Base-by-base conservation (phyloP, 192 early-diverging fungal species). In the Dispira simplex region DNA sequence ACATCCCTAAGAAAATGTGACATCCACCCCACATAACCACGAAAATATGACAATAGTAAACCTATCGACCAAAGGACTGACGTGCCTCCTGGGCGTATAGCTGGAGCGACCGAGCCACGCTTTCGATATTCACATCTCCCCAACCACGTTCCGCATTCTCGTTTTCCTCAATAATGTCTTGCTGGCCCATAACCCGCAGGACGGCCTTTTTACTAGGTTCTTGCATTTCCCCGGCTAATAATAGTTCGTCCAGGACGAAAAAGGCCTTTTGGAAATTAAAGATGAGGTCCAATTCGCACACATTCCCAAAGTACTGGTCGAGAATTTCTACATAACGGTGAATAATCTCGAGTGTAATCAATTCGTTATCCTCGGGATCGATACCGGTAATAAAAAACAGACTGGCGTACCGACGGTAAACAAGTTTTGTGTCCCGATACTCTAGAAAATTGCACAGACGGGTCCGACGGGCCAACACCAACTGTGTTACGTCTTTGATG, bases 391-490 rank as follows among this genome's bases (percentile, higher is more conserved):
- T 87, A 69, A 99, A 99, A 71, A 87, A 99, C 46, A 99, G 79
- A 54, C 85, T 88, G 55, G 97, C 97, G 73, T 99, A 99, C 58
- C 58, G 25, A 4, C 88, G 73, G 74, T 90, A 90, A 8, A 90
- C 86, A 0, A 90, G 82, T 67, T 90, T 90, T 68, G 81, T 85
- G 58, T 85, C 52, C 79, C 93, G 93, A 74, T 94, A 93, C 75
- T 99, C 96, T 60, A 99, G 76, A 66, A 99, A 94, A 70, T 99
- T 99, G 77, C 93, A 97, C 89, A 97, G 95, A 73, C 93, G 94
- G 5, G 91, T 83, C 67, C 85, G 81, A 64, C 95, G 80, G 51
- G 87, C 75, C 9, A 96, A 76, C 0, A 97, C 95, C 23, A 92
- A 83, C 65, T 89, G 86, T 43, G 86, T 89, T 32, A 93, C 90